Base-by-base conservation (phyloP, 192 early-diverging fungal species). In the Gaertneriomyces semiglobifer region DNA sequence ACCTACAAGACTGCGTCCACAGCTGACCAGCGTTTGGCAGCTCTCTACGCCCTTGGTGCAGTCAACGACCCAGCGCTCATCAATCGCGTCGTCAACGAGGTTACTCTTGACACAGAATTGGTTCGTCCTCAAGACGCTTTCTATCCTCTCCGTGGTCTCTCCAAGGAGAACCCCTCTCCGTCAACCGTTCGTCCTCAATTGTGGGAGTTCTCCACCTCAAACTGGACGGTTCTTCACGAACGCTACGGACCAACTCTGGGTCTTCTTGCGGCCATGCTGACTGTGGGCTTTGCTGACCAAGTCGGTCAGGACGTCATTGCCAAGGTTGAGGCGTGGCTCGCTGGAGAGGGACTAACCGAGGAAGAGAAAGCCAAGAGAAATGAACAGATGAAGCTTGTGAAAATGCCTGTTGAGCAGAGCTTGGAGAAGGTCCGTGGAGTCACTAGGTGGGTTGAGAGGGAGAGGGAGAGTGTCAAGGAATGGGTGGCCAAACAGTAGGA, bases 61-160 rank as follows among this genome's bases (percentile, higher is more conserved):
- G 75, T 73, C 43, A 67, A 78, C 47, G 82, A 83, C 58, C 10
- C 53, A 16, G 62, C 54, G 4, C 65, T 79, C 63, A 81, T 88
- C 59, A 83, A 92, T 63, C 50, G 53, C 48, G 81, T 90, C 55
- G 58, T 77, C 58, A 89, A 92, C 47, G 88, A 91, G 60, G 87
- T 94, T 54, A 74, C 89, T 3, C 88, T 92, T 33, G 90, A 95
- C 77, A 79, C 91, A 16, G 92, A 93, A 66, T 81, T 83, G 2
- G 78, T 92, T 47, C 55, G 59, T 46, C 47, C 63, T 41, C 25
- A 66, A 25, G 71, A 72, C 7, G 59, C 54, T 14, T 11, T 9
- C 40, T 57, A 67, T 41, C 41, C 58, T 1, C 38, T 74, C 51
- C 39, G 44, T 19, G 52, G 61, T 25, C 42, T 73, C 19, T 25